phyloP scores from a whole-genome alignment of 148 eudicot genomes.

The Pharnaceum exiguum region DNA sequence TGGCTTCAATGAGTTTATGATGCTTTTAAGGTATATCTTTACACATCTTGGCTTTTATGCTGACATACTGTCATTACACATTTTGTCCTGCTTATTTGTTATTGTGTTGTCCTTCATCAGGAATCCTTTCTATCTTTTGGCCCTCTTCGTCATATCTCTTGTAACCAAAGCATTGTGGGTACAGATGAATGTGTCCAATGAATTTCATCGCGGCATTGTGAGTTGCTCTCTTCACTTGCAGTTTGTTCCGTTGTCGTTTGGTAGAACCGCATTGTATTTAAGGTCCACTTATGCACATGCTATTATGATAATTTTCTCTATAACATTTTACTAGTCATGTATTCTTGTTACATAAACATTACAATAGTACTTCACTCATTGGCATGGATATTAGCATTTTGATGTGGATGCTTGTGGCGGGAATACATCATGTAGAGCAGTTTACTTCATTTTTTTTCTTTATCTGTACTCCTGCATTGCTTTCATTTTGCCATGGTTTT shows the following conservation, averaged over 20 bases:
- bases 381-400: too few species aligned
- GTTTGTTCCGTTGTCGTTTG: not conserved
- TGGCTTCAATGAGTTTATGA: constrained; percentile 97
- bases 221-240: constrained; percentile 26
- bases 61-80: not conserved
- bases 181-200: constrained; percentile 78
- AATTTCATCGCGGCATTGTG: constrained; percentile 85
- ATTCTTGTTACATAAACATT: too few species aligned
- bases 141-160: constrained; percentile 74
- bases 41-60: not conserved
- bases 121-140: constrained; percentile 77
- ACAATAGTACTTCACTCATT: too few species aligned
- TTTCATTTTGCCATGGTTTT: too few species aligned
- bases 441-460: too few species aligned
- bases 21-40: constrained; percentile 67
- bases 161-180: constrained; percentile 90
- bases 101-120: constrained; percentile 45
- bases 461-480: too few species aligned
- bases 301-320: too few species aligned
- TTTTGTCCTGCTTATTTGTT: constrained; percentile 3
- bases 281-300: too few species aligned
- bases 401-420: too few species aligned
- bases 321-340: too few species aligned
- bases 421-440: too few species aligned
- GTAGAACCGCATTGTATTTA: too few species aligned